phyloP scores from a whole-genome alignment of 129 eudicot species.

The Flaveria robusta region DNA sequence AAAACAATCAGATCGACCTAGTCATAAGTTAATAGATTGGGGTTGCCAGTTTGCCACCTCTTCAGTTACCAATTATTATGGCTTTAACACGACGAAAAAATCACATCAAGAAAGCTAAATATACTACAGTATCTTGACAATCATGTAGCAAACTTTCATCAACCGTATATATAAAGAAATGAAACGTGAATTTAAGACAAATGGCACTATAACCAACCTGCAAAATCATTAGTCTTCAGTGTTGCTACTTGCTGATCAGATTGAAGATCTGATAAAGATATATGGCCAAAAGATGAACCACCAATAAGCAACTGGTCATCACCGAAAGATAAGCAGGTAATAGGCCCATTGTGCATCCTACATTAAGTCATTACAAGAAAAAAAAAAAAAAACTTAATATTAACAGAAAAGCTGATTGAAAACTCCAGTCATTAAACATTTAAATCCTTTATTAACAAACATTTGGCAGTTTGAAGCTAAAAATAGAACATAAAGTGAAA shows the following conservation, averaged over 20 bases:
- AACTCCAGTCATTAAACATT: background rate
- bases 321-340: slow-evolving; percentile 62
- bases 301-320: slow-evolving; percentile 79
- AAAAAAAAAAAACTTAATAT: background rate
- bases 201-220: slow-evolving; percentile 51
- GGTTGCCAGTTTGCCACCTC: background rate
- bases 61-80: background rate
- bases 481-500: background rate
- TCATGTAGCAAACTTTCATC: background rate
- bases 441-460: background rate
- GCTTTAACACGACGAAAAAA: background rate
- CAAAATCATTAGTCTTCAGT: slow-evolving; percentile 51
- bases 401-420: background rate
- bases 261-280: slow-evolving; percentile 70
- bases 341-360: slow-evolving; percentile 87
- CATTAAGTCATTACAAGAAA: slow-evolving; percentile 26
- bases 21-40: background rate
- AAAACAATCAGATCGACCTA: background rate
- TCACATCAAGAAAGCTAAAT: background rate
- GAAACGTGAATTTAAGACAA: background rate
- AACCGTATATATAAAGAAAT: background rate
- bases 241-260: slow-evolving; percentile 69
- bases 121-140: background rate
- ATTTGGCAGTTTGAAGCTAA: slow-evolving; percentile 5
- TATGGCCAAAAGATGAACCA: slow-evolving; percentile 74